phyloP scores from a whole-genome alignment of 2,329 filamentous ascomycete species.

The Diaporthe humulicola region DNA sequence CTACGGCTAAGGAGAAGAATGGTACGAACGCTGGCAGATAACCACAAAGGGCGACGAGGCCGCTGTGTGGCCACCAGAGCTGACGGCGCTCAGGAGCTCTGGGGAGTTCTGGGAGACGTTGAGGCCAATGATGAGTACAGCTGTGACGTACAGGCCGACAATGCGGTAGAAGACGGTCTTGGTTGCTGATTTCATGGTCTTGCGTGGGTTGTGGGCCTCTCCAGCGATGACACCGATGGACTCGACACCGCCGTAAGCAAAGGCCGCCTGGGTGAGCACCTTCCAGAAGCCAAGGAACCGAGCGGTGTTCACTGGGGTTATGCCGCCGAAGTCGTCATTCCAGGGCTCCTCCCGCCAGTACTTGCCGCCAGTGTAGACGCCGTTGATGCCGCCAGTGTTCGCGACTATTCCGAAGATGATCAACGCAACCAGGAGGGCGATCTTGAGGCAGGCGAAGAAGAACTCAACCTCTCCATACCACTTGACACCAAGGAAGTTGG shows the following conservation, averaged over 20 bases:
- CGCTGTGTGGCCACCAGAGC: slow-evolving; percentile 65
- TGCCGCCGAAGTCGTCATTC: slow-evolving; percentile 29
- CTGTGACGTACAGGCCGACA: slow-evolving; percentile 72
- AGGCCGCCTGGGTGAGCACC: slow-evolving; percentile 39
- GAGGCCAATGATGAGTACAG: slow-evolving; percentile 71
- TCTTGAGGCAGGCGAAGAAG: slow-evolving; percentile 39
- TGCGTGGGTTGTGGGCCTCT: slow-evolving; percentile 61
- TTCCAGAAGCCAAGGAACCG: slow-evolving; percentile 40
- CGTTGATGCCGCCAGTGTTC: slow-evolving; percentile 62
- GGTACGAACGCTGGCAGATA: slow-evolving; percentile 61
- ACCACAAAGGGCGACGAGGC: slow-evolving; percentile 65
- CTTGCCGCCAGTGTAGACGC: slow-evolving; percentile 37
- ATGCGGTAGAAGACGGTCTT: slow-evolving; percentile 73
- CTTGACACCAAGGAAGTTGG: slow-evolving; percentile 41
- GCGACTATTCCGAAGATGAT: slow-evolving; percentile 74
- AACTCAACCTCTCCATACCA: slow-evolving; percentile 39
- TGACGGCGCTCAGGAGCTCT: slow-evolving; percentile 54
- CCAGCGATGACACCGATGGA: slow-evolving; percentile 51
- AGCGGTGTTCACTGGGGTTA: slow-evolving; percentile 33
- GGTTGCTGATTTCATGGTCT: slow-evolving; percentile 65
- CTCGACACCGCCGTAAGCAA: slow-evolving; percentile 42
- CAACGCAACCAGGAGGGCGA: slow-evolving; percentile 47
- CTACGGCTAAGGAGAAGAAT: no score
- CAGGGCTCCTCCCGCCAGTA: slow-evolving; percentile 39
- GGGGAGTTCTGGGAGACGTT: slow-evolving; percentile 67